Percentiles rank a stretch among this genome's conserved stretches.
Evolutionary conservation across 805 yeast genomes (phyloP).

Genomic region (Candida qinlingensis): DNA sequence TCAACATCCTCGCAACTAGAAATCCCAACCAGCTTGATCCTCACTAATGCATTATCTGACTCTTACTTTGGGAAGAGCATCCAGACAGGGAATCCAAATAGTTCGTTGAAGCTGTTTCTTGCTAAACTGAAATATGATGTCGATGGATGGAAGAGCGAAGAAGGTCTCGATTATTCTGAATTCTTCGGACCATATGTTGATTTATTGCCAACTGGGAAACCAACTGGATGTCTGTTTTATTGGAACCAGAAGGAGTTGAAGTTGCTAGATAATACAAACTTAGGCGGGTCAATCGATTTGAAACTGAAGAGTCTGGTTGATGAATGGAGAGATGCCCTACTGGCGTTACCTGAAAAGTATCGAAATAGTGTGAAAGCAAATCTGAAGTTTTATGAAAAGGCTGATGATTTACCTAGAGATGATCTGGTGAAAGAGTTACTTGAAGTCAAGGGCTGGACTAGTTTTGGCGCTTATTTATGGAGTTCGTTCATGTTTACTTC

Average conservation of each 20-base stretch:
- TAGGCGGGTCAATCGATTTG: slow-evolving; percentile 46
- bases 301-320: slow-evolving; percentile 43
- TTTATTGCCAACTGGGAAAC: slow-evolving; percentile 38
- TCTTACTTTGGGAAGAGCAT: slow-evolving; percentile 19
- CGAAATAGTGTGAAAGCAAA: slow-evolving; percentile 13
- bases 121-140: slow-evolving; percentile 37
- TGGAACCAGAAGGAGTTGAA: slow-evolving; percentile 54
- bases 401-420: slow-evolving; percentile 10
- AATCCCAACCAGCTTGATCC: slow-evolving; percentile 28
- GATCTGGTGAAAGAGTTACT: slow-evolving; percentile 17
- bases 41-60: slow-evolving; percentile 23
- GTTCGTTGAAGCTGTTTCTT: slow-evolving; percentile 32
- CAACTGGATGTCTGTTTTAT: slow-evolving; percentile 50
- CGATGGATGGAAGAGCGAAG: slow-evolving; percentile 4
- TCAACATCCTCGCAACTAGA: slow-evolving; percentile 20
- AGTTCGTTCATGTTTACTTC: slow-evolving; percentile 65
- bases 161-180: slow-evolving; percentile 19
- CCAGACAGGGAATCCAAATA: slow-evolving; percentile 24
- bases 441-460: slow-evolving; percentile 43
- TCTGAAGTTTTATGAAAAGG: slow-evolving; percentile 12
- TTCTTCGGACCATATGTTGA: slow-evolving; percentile 42
- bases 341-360: slow-evolving; percentile 9
- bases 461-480: slow-evolving; percentile 71
- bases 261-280: slow-evolving; percentile 60
- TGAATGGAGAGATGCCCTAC: slow-evolving; percentile 48